phyloP scores from a whole-genome alignment of 208 protist species.

The Wallacemonas sp. region DNA sequence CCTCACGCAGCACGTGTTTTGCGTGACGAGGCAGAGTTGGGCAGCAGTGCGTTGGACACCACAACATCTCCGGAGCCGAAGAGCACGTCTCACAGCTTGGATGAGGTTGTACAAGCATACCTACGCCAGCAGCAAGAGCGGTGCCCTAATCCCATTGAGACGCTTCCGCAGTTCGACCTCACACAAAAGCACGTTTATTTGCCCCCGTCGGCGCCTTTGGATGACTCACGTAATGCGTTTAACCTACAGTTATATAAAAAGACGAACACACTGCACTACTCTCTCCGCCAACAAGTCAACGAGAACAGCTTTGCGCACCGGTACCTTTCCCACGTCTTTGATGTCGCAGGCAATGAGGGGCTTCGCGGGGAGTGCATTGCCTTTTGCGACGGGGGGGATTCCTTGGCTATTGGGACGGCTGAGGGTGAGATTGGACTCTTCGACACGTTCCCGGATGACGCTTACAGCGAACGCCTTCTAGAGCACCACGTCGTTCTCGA shows the following conservation, averaged over 20 bases:
- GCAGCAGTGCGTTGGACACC: neutral
- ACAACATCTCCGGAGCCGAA: neutral
- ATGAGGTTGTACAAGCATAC: constrained; percentile 70
- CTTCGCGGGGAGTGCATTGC: constrained; percentile 73
- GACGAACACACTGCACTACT: constrained; percentile 13
- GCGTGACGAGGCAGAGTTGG: constrained; percentile 41
- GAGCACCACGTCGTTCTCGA: constrained; percentile 87
- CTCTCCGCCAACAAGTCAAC: constrained; percentile 50
- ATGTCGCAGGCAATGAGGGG: constrained; percentile 68
- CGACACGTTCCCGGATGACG: constrained; percentile 80
- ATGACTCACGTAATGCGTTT: constrained; percentile 69
- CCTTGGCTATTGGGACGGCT: constrained; percentile 78
- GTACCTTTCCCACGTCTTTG: constrained; percentile 82
- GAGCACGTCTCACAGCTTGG: constrained; percentile 29
- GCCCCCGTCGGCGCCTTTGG: constrained; percentile 48
- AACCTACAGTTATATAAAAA: constrained; percentile 47
- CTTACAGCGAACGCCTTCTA: constrained; percentile 63
- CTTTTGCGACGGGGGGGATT: constrained; percentile 81
- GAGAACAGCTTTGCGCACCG: constrained; percentile 72
- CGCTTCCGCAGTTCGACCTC: constrained; percentile 86
- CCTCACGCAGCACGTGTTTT: constrained; percentile 42
- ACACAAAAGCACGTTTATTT: constrained; percentile 80
- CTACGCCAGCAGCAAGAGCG: constrained; percentile 82
- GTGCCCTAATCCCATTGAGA: constrained; percentile 84
- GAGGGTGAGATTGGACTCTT: constrained; percentile 80